Evolutionary conservation across 2,329 filamentous ascomycete species (phyloP), one percentile per base, ranked within the genome.

Genomic region (Mycocentrospora acerina): DNA sequence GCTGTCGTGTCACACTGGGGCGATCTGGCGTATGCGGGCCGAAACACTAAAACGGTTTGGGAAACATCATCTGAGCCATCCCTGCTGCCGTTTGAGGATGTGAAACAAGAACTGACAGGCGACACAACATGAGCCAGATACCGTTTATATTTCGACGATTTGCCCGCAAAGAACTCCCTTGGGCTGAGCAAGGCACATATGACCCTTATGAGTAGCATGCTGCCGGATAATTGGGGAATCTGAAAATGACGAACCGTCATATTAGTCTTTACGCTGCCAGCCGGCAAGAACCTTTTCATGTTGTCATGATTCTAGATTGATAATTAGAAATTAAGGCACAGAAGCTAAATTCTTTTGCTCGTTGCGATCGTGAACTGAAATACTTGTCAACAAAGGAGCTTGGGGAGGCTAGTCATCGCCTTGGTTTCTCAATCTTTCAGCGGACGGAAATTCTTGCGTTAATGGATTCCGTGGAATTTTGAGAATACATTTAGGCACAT

Each of bases 101-200:
- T 48, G 49, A 54, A 48, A 53, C 51, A 47, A 53, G 37, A 53
- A 42, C 18, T 60, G 57, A 60, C 57, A 60, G 56, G 51, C 48
- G 44, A 54, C 50, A 59, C 51, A 52, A 44, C 52, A 54, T 53
- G 40, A 43, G 50, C 39, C 43, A 43, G 37, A 44, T 38, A 44
- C 42, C 38, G 32, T 40, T 45, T 48, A 54, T 57, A 52, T 53
- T 45, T 44, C 43, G 24, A 53, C 40, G 34, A 27, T 31, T 19
- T 35, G 37, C 45, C 46, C 32, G 40, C 37, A 45, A 40, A 35
- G 17, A 29, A 27, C 33, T 40, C 46, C 30, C 30, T 33, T 37
- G 38, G 39, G 42, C 32, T 42, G 31, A 34, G 31, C 41, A 32
- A 36, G 34, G 48, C 32, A 43, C 51, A 49, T 47, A 54, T 55